Evolutionary conservation across 2,329 filamentous ascomycete genomes (phyloP).

Genomic region (Aspergillus costaricaensis): DNA sequence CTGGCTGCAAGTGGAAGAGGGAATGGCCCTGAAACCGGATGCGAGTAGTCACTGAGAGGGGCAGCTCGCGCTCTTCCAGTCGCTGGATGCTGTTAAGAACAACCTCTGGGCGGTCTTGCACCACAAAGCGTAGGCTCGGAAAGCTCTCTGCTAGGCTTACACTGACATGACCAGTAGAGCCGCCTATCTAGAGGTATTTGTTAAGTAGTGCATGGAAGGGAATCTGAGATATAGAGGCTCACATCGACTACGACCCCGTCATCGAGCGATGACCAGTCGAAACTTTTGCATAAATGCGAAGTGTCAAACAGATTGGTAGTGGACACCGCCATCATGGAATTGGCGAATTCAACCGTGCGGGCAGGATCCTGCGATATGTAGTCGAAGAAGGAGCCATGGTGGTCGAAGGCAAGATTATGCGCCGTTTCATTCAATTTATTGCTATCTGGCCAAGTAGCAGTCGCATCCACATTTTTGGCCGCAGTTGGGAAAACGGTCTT

Average conservation of each 20-base stretch:
- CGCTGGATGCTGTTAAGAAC: conserved; percentile 3
- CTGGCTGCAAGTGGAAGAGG: background rate
- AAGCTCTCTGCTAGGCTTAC: conserved; percentile 57
- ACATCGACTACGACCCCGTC: conserved; percentile 57
- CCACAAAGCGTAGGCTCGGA: conserved; percentile 56
- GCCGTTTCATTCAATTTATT: conserved; percentile 25
- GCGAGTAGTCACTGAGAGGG: background rate
- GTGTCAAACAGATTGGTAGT: conserved; percentile 59
- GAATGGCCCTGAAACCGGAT: background rate
- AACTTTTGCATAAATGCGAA: conserved; percentile 55
- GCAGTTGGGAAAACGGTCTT: conserved; percentile 21
- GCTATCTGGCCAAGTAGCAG: conserved; percentile 23
- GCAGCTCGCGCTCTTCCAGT: background rate
- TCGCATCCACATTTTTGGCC: conserved; percentile 22
- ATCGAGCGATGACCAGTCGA: conserved; percentile 53
- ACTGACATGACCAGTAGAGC: conserved; percentile 60
- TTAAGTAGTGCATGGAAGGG: background rate
- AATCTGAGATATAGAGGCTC: background rate
- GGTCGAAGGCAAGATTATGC: conserved; percentile 31
- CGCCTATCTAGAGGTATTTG: conserved; percentile 42
- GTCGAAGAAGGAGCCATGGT: conserved; percentile 36
- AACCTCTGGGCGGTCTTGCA: conserved; percentile 50
- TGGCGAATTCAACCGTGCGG: conserved; percentile 54
- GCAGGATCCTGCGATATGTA: conserved; percentile 27
- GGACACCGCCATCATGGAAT: conserved; percentile 57